Evolutionary conservation across 2,329 filamentous ascomycete species (phyloP).

Genomic region (Colletotrichum sp.): DNA sequence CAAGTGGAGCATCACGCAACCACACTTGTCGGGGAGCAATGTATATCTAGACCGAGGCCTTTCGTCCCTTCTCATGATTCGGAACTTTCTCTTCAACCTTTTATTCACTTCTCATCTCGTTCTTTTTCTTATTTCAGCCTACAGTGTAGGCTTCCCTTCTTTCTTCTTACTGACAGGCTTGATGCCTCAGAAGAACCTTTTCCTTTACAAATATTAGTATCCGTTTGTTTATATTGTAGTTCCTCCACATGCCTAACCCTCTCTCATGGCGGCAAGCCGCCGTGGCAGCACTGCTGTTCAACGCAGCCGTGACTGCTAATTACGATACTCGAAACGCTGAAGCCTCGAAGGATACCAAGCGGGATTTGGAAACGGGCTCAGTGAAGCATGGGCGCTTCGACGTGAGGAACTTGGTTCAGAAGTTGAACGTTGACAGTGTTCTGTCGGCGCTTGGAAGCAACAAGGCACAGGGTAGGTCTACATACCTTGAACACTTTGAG

Average conservation of each 20-base stretch:
- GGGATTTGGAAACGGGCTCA: neutral
- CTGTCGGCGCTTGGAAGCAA: neutral
- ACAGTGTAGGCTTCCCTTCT: neutral
- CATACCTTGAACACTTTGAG: neutral
- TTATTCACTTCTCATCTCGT: neutral
- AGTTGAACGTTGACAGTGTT: neutral
- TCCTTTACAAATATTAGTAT: neutral
- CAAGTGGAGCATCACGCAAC: neutral
- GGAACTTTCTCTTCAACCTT: neutral
- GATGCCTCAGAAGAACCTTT: neutral
- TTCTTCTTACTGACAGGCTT: conserved; percentile 1
- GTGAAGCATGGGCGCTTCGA: neutral
- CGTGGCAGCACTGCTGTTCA: conserved; percentile 14
- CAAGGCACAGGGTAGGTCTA: neutral
- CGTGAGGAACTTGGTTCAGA: conserved; percentile 1
- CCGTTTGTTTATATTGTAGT: neutral
- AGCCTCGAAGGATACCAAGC: neutral
- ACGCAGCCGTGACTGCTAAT: conserved; percentile 3
- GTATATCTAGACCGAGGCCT: conserved; percentile 3
- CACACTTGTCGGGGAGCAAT: neutral
- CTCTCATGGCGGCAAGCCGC: conserved; percentile 13
- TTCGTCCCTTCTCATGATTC: neutral
- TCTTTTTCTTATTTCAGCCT: neutral
- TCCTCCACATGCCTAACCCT: neutral
- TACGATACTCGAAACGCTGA: neutral